Conservation (phyloP, 148 eudicot genomes). For the Dysphania ambrosioides region DNA sequence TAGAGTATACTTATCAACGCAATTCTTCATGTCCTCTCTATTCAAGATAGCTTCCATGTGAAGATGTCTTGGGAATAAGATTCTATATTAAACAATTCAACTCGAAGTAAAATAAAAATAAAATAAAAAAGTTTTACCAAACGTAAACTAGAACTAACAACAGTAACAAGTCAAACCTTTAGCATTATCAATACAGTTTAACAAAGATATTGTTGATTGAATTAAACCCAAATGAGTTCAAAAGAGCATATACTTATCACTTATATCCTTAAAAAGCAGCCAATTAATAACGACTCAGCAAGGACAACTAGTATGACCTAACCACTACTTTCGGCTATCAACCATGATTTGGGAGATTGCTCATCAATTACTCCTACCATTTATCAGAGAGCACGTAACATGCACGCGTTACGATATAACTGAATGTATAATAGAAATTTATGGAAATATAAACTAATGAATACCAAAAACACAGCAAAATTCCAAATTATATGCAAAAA, state of each 20-base stretch:
- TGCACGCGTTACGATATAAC: too few relatives aligned
- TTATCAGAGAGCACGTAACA: too few relatives aligned
- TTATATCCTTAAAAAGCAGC: too few relatives aligned
- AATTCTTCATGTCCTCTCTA: background rate
- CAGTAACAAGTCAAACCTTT: background rate
- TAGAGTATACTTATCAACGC: background rate
- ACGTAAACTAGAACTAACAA: too few relatives aligned
- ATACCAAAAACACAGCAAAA: too few relatives aligned
- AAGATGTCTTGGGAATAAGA: constrained; percentile 13
- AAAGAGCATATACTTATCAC: background rate
- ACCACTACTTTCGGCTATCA: background rate
- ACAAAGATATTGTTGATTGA: too few relatives aligned
- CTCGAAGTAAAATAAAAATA: background rate
- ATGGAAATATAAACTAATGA: too few relatives aligned
- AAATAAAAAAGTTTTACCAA: background rate
- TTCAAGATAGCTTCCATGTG: constrained; percentile 9
- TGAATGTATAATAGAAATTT: too few relatives aligned
- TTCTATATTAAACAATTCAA: background rate
- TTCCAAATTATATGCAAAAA: background rate
- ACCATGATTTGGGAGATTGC: background rate
- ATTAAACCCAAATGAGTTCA: background rate
- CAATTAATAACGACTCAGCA: too few relatives aligned
- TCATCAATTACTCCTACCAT: constrained; percentile 13
- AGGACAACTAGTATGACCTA: too few relatives aligned
- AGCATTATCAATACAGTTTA: background rate